Evolutionary conservation across 2,329 filamentous ascomycete species (phyloP).

Genomic region (Penicillium brasilianum): DNA sequence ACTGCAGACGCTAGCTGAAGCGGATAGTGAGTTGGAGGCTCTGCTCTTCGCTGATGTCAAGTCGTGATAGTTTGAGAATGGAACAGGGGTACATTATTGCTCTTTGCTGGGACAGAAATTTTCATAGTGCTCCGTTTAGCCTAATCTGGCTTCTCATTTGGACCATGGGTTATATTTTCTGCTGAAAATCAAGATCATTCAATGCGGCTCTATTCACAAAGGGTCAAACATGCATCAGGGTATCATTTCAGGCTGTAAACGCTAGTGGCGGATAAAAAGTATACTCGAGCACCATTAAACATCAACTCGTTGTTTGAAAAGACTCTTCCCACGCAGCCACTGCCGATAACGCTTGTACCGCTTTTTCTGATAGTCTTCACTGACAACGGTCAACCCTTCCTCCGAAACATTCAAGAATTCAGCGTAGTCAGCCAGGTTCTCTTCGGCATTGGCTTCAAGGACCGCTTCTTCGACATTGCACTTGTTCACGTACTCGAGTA

Average conservation of each 20-base stretch:
- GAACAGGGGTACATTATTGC: background rate
- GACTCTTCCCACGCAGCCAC: conserved; percentile 91
- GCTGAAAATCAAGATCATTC: background rate
- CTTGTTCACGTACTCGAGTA: conserved; percentile 78
- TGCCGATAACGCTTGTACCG: conserved; percentile 95
- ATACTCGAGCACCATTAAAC: conserved; percentile 26
- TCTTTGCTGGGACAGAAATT: background rate
- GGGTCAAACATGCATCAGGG: conserved; percentile 17
- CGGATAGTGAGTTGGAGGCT: conserved; percentile 39
- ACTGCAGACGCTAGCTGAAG: conserved; percentile 42
- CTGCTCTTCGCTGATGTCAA: conserved; percentile 35
- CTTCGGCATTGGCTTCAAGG: conserved; percentile 55
- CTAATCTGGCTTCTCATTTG: background rate
- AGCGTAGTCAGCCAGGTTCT: conserved; percentile 73
- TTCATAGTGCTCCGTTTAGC: background rate
- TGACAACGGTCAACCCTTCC: conserved; percentile 83
- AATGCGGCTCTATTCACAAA: background rate
- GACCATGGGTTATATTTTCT: background rate
- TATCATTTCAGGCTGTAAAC: conserved; percentile 25
- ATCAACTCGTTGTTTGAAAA: conserved; percentile 84
- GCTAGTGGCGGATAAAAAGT: conserved; percentile 2
- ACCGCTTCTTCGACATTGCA: conserved; percentile 64
- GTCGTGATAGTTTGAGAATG: conserved; percentile 19
- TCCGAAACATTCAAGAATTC: conserved; percentile 78
- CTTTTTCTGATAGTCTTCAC: conserved; percentile 89